Evolutionary conservation across 2,329 filamentous ascomycete species (phyloP).

Genomic region (Phyllosticta ampelicida): DNA sequence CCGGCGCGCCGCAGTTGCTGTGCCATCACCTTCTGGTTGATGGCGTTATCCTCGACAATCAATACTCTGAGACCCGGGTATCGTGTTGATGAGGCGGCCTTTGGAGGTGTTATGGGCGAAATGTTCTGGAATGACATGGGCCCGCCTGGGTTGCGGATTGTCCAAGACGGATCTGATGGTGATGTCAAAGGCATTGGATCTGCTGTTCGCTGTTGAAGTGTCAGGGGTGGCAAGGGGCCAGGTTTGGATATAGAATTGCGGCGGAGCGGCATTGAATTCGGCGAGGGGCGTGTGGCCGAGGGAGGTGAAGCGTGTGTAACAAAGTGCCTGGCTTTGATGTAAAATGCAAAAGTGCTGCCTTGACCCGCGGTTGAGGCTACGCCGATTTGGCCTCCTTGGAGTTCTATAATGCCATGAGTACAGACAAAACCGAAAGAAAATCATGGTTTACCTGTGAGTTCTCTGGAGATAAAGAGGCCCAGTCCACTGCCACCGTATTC

Average conservation of each 20-base stretch:
- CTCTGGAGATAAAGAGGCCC: slow-evolving; percentile 26
- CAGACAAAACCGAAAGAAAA: too few relatives aligned
- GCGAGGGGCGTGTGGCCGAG: too few relatives aligned
- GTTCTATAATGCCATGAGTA: too few relatives aligned
- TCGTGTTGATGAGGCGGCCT: not conserved
- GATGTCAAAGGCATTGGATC: slow-evolving; percentile 1
- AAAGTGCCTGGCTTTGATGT: slow-evolving; percentile 17
- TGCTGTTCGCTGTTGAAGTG: not conserved
- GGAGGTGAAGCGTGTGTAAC: too few relatives aligned
- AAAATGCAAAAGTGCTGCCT: slow-evolving; percentile 27
- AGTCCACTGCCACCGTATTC: slow-evolving; percentile 29
- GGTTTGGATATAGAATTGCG: not conserved
- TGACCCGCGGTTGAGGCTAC: slow-evolving; percentile 20
- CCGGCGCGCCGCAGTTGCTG: slow-evolving; percentile 24
- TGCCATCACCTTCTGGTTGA: slow-evolving; percentile 26
- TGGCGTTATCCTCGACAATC: slow-evolving; percentile 20
- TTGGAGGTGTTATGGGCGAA: not conserved
- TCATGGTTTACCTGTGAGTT: slow-evolving; percentile 16
- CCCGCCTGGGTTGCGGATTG: not conserved
- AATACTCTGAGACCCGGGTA: not conserved
- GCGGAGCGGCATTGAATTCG: not conserved
- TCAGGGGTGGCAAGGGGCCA: not conserved
- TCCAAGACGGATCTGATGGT: slow-evolving; percentile 2
- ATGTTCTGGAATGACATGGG: not conserved
- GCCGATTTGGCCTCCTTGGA: slow-evolving; percentile 27